Evolutionary conservation across 2,329 filamentous ascomycete genomes (phyloP), one percentile per base, ranked within the genome.

Genomic region (Cladophialophora carrionii): DNA sequence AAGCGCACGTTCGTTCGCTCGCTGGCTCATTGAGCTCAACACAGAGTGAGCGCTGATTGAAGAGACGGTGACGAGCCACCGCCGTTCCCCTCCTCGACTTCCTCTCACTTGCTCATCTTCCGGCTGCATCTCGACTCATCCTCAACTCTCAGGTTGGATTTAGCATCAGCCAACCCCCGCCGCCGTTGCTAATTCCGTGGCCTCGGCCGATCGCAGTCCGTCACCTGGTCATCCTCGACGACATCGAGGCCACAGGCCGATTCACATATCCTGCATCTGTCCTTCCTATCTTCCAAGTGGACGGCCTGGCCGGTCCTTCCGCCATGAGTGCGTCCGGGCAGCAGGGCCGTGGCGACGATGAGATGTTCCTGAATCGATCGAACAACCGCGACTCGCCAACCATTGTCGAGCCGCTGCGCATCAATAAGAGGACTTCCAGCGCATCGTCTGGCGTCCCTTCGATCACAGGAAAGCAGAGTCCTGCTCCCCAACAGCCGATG

Each of bases 321-420:
- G 71, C 58, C 64, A 81, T 81, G 82, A 83, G 75, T 77, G 76
- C 75, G 62, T 73, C 73, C 73, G 78, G 74, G 62, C 81, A 79
- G 72, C 87, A 88, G 74, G 88, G 89, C 72, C 82, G 88, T 71
- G 86, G 89, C 29, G 89, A 92, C 32, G 89, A 92, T 78, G 91
- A 94, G 83, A 89, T 96, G 81, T 94, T 96, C 80, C 85, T 96
- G 70, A 78, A 83, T 67, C 78, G 74, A 65, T 78, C 78, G n/a
- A 74, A 73, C 57, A 79, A 77, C 62, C 77, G 78, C 53, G 87
- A 92, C 73, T 92, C 90, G 73, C 90, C 92, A 64, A 91, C 90
- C 20, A 67, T 72, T 29, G 85, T 96, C 71, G 90, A 90, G 73
- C 92, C 92, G 66, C 79, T 96, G 78, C 87, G 91, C 74, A 96